These are phyloP conservation scores for Hibiscus syriacus DNA, from an alignment of 345 rosid genomes.

Conservation along the genomic window DNA sequence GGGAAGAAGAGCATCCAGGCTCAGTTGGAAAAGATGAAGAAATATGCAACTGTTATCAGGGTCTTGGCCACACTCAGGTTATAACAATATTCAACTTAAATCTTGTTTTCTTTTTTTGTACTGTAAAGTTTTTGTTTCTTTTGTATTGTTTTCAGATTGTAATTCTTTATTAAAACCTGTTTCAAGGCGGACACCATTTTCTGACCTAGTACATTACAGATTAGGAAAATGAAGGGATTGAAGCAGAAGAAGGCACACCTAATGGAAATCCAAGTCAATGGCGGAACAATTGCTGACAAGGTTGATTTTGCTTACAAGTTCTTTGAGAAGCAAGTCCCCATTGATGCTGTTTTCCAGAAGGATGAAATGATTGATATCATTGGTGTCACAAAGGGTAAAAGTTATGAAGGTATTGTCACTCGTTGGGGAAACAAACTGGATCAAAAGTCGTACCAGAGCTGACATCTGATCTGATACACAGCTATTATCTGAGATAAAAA, in stretches of 20 bases:
- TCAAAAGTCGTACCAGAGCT: too few relatives aligned
- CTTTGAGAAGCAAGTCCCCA: slow-evolving; percentile 78
- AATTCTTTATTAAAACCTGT: not conserved
- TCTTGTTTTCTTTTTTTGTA: not conserved
- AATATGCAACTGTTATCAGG: slow-evolving; percentile 62
- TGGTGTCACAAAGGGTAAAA: slow-evolving; percentile 85
- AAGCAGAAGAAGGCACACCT: slow-evolving; percentile 88
- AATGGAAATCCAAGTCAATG: slow-evolving; percentile 86
- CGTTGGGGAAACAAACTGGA: too few relatives aligned
- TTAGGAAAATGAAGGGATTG: slow-evolving; percentile 82
- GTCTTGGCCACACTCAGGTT: slow-evolving; percentile 90
- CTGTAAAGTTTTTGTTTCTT: not conserved
- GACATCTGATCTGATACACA: too few relatives aligned
- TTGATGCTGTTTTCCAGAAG: slow-evolving; percentile 76
- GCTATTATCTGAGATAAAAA: too few relatives aligned
- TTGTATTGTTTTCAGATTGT: not conserved
- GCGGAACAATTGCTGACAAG: slow-evolving; percentile 66
- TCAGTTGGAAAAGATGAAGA: slow-evolving; percentile 79
- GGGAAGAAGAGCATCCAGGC: slow-evolving; percentile 56
- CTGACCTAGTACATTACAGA: slow-evolving; percentile 24
- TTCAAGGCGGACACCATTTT: not conserved
- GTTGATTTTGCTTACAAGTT: slow-evolving; percentile 70
- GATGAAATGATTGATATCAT: slow-evolving; percentile 85
- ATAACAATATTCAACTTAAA: not conserved
- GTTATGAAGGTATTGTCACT: slow-evolving; percentile 84